Base-by-base conservation (phyloP, 768 basidiomycete species). In the Lactarius sp. region DNA sequence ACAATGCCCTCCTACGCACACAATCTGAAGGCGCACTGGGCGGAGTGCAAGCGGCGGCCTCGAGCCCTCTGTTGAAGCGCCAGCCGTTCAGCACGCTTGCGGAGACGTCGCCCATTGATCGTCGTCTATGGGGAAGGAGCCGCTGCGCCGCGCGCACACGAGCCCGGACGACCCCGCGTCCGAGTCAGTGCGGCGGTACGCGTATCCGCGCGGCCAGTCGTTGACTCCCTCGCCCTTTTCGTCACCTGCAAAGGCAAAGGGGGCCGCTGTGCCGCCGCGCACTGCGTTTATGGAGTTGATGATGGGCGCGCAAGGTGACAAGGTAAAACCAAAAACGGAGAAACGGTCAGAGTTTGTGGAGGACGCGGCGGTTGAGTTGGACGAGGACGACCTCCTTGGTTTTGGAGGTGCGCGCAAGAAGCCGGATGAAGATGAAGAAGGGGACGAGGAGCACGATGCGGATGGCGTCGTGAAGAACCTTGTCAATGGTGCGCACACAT, bases 291-390 rank as follows among this genome's bases (percentile, higher is more conserved):
- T 80, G 34, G 72, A 72, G 66, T 71, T 75, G 66, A 75, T 69
- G 69, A 59, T 42, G 31, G 58, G 64, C 22, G 42, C 52, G 6
- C 50, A 69, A 67, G 69, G 51, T 67, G 70, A 60, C 61, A 66
- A 67, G 67, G 72, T 70, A 55, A 71, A 73, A 61, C 72, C 70
- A 53, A 71, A 73, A 62, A 72, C 68, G 66, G 74, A 70, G 68
- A 74, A 72, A 54, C 71, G 77, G 31, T 77, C 79, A 1, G 87
- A 84, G 65, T 90, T 85, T 67, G 77, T 92, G 31, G 83, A 85
- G 65, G 82, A 79, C 9, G 88, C 92, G 73, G 91, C 91, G 4
- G 81, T 86, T 65, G 91, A 93, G 66, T 90, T 88, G 13, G 91
- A 92, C 68, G 91, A 93, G 62, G 91, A 93, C 42, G 82, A 83